Base-by-base conservation (phyloP, 2,329 filamentous ascomycete genomes). In the Botrytis aclada region DNA sequence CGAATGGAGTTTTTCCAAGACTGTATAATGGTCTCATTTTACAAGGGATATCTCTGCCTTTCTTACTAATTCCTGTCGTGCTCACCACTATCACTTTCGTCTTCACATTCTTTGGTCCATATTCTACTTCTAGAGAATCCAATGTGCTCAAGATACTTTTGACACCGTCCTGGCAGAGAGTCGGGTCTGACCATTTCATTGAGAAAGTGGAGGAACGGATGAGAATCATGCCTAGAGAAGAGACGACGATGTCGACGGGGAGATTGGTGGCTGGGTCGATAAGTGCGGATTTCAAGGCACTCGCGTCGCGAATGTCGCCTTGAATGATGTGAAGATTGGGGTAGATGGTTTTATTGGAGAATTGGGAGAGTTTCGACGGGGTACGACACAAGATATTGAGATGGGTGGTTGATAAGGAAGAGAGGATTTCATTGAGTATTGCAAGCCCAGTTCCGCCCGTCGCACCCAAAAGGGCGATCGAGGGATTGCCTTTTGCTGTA, bases 391-490 rank as follows among this genome's bases (percentile, higher is more conserved):
- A 41, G 16, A 61, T 32, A 43, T 61, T 61, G 14, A 70, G 18
- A 20, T 39, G 43, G 2, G 69, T 64, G 22, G 8, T 22, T 12
- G 60, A 45, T 47, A 29, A 32, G 16, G 32, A 64, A 34, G 69
- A 54, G 12, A 64, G 58, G 60, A 64, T 71, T 39, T 71, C 39
- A 14, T 41, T 37, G 58, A 71, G 69, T 22, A 70, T 29, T 54
- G 10, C 12, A 16, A 70, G 69, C 3, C 69, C 69, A 10, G 69
- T 71, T 9, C 60, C 61, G 41, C 69, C 69, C 12, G 69, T 71
- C 32, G 69, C 58, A n/a, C 69, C 69, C 16, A 71, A 71, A 32
- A 71, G 51, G 43, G 58, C 61, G 18, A 71, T 64, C 6, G 69
- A 71, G 43, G 69, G 69, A 37, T 34, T 62, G 12, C n/a, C 25